Evolutionary conservation across 2,329 filamentous ascomycete species (phyloP).

Genomic region (Trichoderma koningiopsis): DNA sequence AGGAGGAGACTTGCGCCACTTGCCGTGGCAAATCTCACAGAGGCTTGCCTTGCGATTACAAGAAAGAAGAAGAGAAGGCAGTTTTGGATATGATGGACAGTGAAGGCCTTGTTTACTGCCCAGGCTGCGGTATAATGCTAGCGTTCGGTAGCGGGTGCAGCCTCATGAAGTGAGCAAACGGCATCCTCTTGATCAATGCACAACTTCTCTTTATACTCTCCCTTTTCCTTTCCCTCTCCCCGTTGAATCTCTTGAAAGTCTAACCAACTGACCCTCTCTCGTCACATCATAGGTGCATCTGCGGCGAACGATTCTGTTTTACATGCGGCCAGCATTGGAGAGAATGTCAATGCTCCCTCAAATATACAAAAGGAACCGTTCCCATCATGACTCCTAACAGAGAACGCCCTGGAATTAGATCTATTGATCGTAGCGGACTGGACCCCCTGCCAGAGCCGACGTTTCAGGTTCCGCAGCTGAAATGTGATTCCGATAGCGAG

Average conservation of each 20-base stretch:
- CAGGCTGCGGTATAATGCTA: conserved; percentile 31
- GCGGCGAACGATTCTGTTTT: conserved; percentile 6
- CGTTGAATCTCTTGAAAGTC: not conserved
- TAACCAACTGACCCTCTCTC: not conserved
- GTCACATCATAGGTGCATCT: not conserved
- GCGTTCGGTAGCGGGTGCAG: conserved; percentile 32
- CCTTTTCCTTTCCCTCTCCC: not conserved
- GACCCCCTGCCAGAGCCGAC: not conserved
- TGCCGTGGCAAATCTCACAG: conserved; percentile 27
- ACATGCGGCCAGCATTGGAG: not conserved
- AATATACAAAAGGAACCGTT: not conserved
- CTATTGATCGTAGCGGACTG: conserved; percentile 3
- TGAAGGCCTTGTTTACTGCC: conserved; percentile 31
- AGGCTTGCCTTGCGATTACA: conserved; percentile 7
- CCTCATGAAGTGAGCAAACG: conserved; percentile 30
- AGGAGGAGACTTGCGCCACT: conserved; percentile 25
- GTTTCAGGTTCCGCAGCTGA: not conserved
- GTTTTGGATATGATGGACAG: conserved; percentile 34
- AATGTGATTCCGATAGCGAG: conserved; percentile 13
- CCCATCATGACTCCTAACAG: not conserved
- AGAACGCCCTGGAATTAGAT: not conserved
- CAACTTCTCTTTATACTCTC: too few relatives aligned
- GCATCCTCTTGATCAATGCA: not conserved
- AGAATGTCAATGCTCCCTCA: not conserved
- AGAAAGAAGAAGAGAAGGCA: conserved; percentile 27